Conservation (phyloP, 768 basidiomycete genomes). For the Mycena vitilis region DNA sequence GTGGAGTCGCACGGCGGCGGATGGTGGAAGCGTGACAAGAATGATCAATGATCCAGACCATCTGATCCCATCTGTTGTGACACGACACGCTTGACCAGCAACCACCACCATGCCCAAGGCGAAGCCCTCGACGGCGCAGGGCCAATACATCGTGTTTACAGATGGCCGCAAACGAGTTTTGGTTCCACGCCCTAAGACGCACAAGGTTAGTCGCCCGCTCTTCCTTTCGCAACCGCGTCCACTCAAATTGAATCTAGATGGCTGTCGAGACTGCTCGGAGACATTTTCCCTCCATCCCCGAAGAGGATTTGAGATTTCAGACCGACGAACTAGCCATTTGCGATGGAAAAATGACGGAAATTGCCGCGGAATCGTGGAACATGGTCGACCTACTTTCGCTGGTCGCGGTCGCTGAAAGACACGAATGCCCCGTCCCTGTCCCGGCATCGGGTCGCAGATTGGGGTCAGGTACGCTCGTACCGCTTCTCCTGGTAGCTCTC, state of each 20-base stretch:
- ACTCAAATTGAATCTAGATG: not conserved
- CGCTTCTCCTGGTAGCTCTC: no score
- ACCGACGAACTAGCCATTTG: slow-evolving; percentile 17
- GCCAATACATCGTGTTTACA: not conserved
- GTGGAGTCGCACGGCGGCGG: no score
- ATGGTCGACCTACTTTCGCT: not conserved
- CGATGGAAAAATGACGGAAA: not conserved
- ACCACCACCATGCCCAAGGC: slow-evolving; percentile 15
- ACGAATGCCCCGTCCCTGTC: not conserved
- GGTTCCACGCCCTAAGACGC: slow-evolving; percentile 9
- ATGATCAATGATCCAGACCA: no score
- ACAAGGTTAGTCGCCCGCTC: not conserved
- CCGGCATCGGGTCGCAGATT: no score
- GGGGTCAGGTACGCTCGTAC: no score
- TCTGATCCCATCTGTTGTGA: no score
- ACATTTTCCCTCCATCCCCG: slow-evolving; percentile 1
- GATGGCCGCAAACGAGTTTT: slow-evolving; percentile 14
- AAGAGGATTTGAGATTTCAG: not conserved
- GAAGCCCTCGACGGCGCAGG: not conserved
- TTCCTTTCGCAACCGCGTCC: not conserved
- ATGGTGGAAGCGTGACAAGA: no score
- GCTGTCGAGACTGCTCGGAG: not conserved
- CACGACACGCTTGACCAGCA: no score
- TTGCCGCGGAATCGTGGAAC: slow-evolving; percentile 17
- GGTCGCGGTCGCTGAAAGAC: not conserved